Evolutionary conservation across 2,329 filamentous ascomycete genomes (phyloP).

Genomic region (Hypoxylon sp.): DNA sequence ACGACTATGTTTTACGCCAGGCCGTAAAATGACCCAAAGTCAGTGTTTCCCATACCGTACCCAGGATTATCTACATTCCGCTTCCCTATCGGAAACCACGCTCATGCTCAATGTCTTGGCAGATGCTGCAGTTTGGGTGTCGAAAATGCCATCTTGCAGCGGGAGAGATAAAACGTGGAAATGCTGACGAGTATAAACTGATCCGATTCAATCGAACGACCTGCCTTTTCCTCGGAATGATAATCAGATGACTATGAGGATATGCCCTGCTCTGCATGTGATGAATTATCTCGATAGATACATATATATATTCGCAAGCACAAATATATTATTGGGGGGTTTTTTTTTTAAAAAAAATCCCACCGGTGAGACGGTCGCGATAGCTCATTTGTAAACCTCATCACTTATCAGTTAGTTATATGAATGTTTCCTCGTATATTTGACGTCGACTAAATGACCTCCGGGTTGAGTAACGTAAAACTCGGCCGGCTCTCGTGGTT

Average conservation of each 20-base stretch:
- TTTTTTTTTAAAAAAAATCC: no score
- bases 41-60: background rate
- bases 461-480: background rate
- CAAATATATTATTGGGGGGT: no score
- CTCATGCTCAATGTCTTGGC: background rate
- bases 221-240: constrained; percentile 6
- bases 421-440: background rate
- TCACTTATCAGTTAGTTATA: background rate
- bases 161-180: constrained; percentile 18
- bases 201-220: constrained; percentile 20
- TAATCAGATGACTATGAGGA: constrained; percentile 25
- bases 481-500: background rate
- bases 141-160: background rate
- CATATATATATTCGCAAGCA: constrained; percentile 15
- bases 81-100: background rate
- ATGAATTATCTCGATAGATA: constrained; percentile 10
- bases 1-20: background rate
- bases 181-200: constrained; percentile 13
- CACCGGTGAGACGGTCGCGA: background rate
- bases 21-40: background rate
- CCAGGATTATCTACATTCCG: background rate
- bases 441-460: background rate
- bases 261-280: constrained; percentile 7
- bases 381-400: background rate
- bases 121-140: constrained; percentile 3